Conservation (phyloP, 2,329 filamentous ascomycete species). For the Ceratocystis huliohia region DNA sequence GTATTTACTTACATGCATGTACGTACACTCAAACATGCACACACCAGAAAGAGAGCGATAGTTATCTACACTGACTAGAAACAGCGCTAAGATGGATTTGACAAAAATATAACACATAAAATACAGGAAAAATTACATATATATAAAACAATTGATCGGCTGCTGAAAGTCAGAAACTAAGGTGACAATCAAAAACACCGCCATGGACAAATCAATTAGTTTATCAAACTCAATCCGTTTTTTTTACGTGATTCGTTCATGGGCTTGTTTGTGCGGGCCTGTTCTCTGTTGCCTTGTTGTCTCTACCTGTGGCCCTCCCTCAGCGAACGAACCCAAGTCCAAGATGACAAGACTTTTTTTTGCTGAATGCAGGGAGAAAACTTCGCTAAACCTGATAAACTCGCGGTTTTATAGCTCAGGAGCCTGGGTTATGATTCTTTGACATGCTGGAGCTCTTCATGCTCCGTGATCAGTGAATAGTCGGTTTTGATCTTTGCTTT, state of each 20-base stretch:
- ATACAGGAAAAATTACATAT: background rate
- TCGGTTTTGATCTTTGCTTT: background rate
- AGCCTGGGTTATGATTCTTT: background rate
- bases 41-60: background rate
- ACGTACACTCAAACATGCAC: background rate
- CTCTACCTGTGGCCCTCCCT: too few relatives aligned
- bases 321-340: too few relatives aligned
- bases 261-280: too few relatives aligned
- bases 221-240: too few relatives aligned
- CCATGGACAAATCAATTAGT: too few relatives aligned
- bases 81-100: background rate
- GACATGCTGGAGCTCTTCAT: background rate
- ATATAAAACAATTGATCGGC: background rate
- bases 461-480: background rate
- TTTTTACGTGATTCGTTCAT: background rate
- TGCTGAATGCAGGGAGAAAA: background rate
- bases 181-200: too few relatives aligned
- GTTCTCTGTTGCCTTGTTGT: too few relatives aligned
- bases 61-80: background rate
- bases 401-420: background rate
- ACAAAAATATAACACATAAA: background rate
- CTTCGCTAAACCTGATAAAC: background rate
- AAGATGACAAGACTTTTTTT: background rate
- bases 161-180: background rate
- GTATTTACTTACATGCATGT: background rate